These are phyloP conservation scores for Tetratostichococcus sp. DNA, from an alignment of 139 green algal genomes.

Conservation along the genomic window DNA sequence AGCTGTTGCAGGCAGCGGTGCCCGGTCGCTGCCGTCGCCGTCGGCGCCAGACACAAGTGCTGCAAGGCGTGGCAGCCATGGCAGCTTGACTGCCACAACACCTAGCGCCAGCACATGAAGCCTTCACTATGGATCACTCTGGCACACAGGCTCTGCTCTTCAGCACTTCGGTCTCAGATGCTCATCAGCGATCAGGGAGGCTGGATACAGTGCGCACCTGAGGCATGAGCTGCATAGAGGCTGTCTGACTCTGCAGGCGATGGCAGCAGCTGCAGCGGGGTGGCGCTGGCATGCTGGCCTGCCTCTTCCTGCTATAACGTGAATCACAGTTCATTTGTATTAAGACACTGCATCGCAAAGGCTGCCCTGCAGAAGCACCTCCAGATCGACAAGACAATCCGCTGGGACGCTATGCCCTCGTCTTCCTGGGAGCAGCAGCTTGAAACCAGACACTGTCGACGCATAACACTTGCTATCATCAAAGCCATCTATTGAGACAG, in stretches of 20 bases:
- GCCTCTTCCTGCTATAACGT: not conserved
- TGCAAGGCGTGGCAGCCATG: conserved; percentile 37
- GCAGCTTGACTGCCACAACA: conserved; percentile 16
- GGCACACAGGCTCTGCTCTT: no score
- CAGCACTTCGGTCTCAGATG: no score
- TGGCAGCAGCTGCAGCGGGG: conserved; percentile 7
- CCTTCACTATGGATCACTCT: no score
- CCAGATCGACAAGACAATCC: no score
- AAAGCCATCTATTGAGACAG: not conserved
- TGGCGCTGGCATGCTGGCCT: not conserved
- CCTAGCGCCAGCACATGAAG: not conserved
- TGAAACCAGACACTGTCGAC: not conserved
- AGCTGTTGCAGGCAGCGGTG: not conserved
- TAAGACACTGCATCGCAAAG: no score
- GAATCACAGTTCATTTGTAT: no score
- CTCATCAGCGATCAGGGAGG: no score
- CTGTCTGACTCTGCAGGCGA: conserved; percentile 23
- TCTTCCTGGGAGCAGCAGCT: no score
- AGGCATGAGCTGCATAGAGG: conserved; percentile 6
- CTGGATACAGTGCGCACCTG: no score
- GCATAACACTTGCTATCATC: not conserved
- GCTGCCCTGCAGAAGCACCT: no score
- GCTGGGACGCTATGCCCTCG: no score
- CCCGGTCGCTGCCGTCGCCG: not conserved
- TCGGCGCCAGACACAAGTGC: not conserved